phyloP scores from a whole-genome alignment of 2,329 filamentous ascomycete genomes.

The Beauveria sp. region DNA sequence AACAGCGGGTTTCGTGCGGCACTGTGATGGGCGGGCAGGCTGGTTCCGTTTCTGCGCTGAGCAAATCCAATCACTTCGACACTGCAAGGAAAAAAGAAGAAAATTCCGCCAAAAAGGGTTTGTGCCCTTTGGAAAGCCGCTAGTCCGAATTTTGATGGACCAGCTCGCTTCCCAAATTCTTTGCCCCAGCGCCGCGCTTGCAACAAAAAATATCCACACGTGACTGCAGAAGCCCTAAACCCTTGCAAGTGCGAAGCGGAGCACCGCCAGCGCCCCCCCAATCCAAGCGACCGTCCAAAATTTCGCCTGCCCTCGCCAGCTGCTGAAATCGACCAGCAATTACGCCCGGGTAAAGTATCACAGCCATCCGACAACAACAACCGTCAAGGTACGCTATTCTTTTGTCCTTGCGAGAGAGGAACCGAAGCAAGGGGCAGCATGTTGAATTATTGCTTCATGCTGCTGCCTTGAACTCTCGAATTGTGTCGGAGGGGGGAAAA shows the following conservation, averaged over 20 bases:
- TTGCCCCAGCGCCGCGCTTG: no score
- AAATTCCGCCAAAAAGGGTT: background rate
- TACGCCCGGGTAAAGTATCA: conserved; percentile 10
- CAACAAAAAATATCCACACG: background rate
- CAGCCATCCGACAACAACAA: conserved; percentile 12
- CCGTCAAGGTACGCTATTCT: conserved; percentile 9
- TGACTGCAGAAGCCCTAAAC: conserved; percentile 6
- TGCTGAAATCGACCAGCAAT: conserved; percentile 5
- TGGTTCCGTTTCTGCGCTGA: background rate
- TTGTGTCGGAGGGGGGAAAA: background rate
- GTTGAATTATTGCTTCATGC: background rate
- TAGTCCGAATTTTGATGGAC: background rate
- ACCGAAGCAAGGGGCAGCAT: background rate
- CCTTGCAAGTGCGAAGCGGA: background rate
- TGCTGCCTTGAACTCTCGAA: background rate
- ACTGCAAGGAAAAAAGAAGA: no score
- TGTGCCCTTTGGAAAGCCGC: conserved; percentile 8
- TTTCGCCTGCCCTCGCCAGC: conserved; percentile 3
- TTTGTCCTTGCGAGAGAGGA: background rate
- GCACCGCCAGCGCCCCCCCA: background rate
- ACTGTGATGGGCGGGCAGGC: background rate
- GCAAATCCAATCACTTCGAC: background rate
- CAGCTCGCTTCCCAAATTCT: background rate
- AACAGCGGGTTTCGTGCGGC: conserved; percentile 13
- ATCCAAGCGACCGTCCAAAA: conserved; percentile 4